phyloP scores from a whole-genome alignment of 306 rosid species.

The Lathyrus tuberosus region DNA sequence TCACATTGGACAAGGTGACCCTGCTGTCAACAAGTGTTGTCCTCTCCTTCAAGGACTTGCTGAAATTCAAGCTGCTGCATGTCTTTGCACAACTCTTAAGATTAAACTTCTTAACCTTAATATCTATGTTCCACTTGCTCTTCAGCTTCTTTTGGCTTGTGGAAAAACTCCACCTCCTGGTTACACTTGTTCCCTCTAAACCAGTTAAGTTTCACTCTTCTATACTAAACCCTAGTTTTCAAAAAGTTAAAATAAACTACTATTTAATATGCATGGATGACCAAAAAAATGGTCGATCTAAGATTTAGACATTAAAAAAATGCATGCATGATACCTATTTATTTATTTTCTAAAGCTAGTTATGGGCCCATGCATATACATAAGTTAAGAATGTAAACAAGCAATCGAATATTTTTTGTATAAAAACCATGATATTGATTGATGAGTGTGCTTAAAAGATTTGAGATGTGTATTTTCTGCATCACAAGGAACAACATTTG shows the following conservation, averaged over 20 bases:
- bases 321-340: neutral
- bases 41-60: slow-evolving; percentile 78
- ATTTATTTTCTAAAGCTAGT: neutral
- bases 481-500: neutral
- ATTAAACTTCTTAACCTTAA: slow-evolving; percentile 83
- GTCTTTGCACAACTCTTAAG: slow-evolving; percentile 93
- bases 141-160: slow-evolving; percentile 88
- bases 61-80: slow-evolving; percentile 79
- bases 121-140: slow-evolving; percentile 77
- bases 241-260: neutral
- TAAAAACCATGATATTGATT: neutral
- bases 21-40: slow-evolving; percentile 73
- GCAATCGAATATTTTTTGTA: neutral
- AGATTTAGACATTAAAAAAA: neutral
- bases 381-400: neutral
- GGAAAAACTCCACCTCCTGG: slow-evolving; percentile 97
- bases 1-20: slow-evolving; percentile 84
- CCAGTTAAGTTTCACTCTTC: slow-evolving; percentile 37
- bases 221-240: slow-evolving; percentile 18
- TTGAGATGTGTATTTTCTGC: neutral
- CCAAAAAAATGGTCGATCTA: too few relatives aligned
- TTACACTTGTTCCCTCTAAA: slow-evolving; percentile 86
- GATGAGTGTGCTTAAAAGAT: neutral
- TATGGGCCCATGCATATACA: neutral
- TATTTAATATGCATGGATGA: neutral